Percentiles rank a stretch among this genome's conserved stretches.
Conservation (phyloP, 495 filamentous ascomycete species). For the Cenococcum geophilum region DNA sequence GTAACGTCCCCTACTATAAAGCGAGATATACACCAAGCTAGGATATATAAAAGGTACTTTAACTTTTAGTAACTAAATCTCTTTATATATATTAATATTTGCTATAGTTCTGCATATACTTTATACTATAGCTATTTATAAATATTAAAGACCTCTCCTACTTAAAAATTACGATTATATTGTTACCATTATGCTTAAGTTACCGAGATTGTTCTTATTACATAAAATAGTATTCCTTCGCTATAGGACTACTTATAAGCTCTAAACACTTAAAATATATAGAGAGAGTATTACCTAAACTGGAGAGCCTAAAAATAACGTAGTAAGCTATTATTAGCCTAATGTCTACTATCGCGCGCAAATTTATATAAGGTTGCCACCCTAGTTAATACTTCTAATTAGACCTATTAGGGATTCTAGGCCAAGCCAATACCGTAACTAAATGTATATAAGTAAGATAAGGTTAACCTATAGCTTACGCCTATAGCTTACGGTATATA, state of each 20-base stretch:
- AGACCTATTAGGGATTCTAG: too few species aligned
- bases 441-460: background rate
- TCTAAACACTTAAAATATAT: background rate
- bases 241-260: background rate
- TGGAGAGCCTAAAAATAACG: background rate
- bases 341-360: background rate
- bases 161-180: too few species aligned
- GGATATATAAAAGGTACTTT: background rate
- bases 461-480: background rate
- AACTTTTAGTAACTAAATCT: too few species aligned
- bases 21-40: background rate
- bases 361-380: too few species aligned
- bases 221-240: background rate
- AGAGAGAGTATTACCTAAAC: background rate
- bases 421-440: background rate
- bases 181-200: background rate
- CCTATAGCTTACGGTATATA: background rate
- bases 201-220: background rate
- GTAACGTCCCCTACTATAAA: background rate
- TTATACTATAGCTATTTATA: too few species aligned
- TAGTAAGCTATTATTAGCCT: background rate
- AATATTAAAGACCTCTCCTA: too few species aligned
- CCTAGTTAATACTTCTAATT: too few species aligned
- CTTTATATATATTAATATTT: too few species aligned
- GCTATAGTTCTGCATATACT: too few species aligned